Evolutionary conservation across 495 filamentous ascomycete genomes (phyloP).

Genomic region (Hypoxylon intermedium): DNA sequence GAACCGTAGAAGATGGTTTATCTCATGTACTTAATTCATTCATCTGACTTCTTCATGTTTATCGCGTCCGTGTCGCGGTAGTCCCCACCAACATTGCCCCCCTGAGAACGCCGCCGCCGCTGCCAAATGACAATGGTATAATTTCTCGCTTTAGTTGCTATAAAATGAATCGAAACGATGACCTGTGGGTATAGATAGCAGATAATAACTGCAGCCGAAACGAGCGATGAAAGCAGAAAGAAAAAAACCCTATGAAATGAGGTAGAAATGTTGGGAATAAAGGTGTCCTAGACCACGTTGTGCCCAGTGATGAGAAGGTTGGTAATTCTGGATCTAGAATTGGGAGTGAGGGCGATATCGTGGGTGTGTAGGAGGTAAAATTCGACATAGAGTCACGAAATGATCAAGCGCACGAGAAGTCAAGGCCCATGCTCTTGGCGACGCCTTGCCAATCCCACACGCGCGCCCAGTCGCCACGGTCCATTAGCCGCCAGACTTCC

Average conservation of each 20-base stretch:
- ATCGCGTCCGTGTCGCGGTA: slow-evolving; percentile 6
- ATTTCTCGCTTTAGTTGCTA: slow-evolving; percentile 30
- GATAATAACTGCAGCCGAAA: slow-evolving; percentile 23
- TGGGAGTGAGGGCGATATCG: neutral
- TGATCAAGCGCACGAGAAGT: slow-evolving; percentile 68
- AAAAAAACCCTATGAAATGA: slow-evolving; percentile 15
- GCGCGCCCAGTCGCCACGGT: slow-evolving; percentile 70
- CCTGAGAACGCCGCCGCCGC: slow-evolving; percentile 18
- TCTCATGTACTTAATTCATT: neutral
- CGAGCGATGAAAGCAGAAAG: slow-evolving; percentile 15
- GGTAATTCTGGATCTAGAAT: neutral
- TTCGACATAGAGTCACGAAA: neutral
- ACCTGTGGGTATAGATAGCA: slow-evolving; percentile 35
- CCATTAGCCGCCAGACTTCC: slow-evolving; percentile 84
- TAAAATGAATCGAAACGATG: slow-evolving; percentile 40
- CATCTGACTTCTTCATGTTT: slow-evolving; percentile 11
- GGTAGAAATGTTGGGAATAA: slow-evolving; percentile 9
- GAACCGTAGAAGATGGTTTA: slow-evolving; percentile 5
- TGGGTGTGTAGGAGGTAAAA: neutral
- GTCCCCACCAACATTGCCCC: slow-evolving; percentile 3
- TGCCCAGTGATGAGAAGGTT: neutral
- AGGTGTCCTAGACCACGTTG: neutral
- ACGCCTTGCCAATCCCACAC: slow-evolving; percentile 93
- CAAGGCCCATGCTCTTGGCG: slow-evolving; percentile 75
- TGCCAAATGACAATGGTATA: slow-evolving; percentile 34